Evolutionary conservation across 2,329 filamentous ascomycete genomes (phyloP).

Genomic region (Trichophyton benhamiae): DNA sequence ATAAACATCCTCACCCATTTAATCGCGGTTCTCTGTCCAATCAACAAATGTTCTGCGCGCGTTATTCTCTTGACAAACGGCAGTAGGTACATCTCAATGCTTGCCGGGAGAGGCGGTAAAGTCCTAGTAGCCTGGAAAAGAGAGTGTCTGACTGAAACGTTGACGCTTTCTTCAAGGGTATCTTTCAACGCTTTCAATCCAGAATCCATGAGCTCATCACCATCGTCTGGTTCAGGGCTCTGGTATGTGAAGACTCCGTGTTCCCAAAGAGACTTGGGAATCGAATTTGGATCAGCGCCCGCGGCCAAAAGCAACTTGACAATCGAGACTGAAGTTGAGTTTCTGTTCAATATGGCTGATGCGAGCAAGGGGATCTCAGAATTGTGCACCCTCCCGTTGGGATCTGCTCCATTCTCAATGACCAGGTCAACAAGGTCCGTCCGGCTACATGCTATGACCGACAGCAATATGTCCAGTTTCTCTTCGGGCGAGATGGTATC

Average conservation of each 20-base stretch:
- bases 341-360: constrained; percentile 9
- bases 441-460: constrained; percentile 7
- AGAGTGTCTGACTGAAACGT: constrained; percentile 8
- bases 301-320: constrained; percentile 8
- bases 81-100: neutral
- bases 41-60: constrained; percentile 1
- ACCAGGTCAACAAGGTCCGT: constrained; percentile 10
- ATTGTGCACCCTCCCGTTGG: constrained; percentile 8
- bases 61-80: neutral
- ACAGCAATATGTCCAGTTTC: constrained; percentile 8
- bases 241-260: neutral
- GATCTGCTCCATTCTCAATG: constrained; percentile 11
- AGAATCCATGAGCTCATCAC: constrained; percentile 3
- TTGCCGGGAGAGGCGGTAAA: neutral
- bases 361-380: constrained; percentile 9
- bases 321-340: constrained; percentile 4
- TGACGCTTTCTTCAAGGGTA: constrained; percentile 1
- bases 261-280: constrained; percentile 10
- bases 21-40: constrained; percentile 11
- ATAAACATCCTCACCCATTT: constrained; percentile 5
- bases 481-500: constrained; percentile 5
- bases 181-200: neutral
- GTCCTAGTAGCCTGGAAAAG: constrained; percentile 5
- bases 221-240: neutral
- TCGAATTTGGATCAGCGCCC: constrained; percentile 10